Evolutionary conservation across 2,329 filamentous ascomycete species (phyloP).

Genomic region (Aspergillus luchuensis): DNA sequence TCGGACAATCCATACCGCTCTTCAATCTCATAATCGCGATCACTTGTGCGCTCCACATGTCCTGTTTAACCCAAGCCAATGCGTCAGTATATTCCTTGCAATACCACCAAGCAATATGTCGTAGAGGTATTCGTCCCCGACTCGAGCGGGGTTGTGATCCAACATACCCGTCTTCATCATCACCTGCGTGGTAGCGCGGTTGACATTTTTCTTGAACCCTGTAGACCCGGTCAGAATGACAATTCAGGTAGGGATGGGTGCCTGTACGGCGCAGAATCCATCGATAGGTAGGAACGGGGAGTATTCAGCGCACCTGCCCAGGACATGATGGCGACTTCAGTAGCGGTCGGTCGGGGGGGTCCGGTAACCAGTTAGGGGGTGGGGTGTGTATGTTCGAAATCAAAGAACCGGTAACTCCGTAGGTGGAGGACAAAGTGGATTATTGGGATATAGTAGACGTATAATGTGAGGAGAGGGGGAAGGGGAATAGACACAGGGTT

Average conservation of each 20-base stretch:
- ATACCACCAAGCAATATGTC: background rate
- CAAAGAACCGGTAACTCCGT: background rate
- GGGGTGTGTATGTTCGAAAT: background rate
- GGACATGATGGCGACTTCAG: slow-evolving; percentile 58
- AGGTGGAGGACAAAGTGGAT: background rate
- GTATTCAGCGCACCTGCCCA: slow-evolving; percentile 63
- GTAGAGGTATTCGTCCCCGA: background rate
- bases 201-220: slow-evolving; percentile 96
- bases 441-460: background rate
- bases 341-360: background rate
- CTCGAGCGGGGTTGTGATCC: slow-evolving; percentile 4
- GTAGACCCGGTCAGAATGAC: slow-evolving; percentile 8
- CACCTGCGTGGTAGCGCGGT: slow-evolving; percentile 97
- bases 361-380: background rate
- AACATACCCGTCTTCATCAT: slow-evolving; percentile 95
- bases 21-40: slow-evolving; percentile 98
- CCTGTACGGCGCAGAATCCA: background rate
- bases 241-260: slow-evolving; percentile 6
- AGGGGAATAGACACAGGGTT: background rate
- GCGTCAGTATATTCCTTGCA: background rate
- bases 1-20: slow-evolving; percentile 62
- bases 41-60: slow-evolving; percentile 97
- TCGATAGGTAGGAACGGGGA: background rate
- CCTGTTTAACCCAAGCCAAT: slow-evolving; percentile 51
- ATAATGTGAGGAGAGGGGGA: background rate